These are phyloP conservation scores for Didymella exigua DNA, from an alignment of 2,329 filamentous ascomycete species.

Conservation along the genomic window DNA sequence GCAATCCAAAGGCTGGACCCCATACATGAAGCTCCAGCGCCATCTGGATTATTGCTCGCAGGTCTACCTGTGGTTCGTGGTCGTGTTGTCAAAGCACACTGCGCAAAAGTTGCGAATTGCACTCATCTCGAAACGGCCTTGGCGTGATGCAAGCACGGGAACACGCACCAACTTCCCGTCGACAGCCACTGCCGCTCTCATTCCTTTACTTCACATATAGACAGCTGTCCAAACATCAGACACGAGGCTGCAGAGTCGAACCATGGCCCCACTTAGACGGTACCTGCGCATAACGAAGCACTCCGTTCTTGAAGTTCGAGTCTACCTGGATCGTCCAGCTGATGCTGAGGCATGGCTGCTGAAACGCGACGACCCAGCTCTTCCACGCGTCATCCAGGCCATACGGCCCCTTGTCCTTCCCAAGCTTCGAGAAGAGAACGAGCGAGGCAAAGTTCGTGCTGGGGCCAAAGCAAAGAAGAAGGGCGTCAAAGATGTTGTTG, in stretches of 20 bases:
- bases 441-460: constrained; percentile 67
- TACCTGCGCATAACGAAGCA: constrained; percentile 92
- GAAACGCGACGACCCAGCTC: constrained; percentile 73
- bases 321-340: constrained; percentile 91
- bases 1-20: constrained; percentile 85
- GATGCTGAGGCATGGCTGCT: constrained; percentile 84
- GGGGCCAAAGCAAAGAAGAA: constrained; percentile 67
- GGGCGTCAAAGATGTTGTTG: constrained; percentile 87
- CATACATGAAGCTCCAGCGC: constrained; percentile 83
- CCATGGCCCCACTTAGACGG: constrained; percentile 84
- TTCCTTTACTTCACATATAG: not conserved
- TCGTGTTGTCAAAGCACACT: not conserved
- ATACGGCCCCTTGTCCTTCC: constrained; percentile 86
- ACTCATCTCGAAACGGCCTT: constrained; percentile 7
- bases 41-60: constrained; percentile 43
- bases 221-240: constrained; percentile 8
- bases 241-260: not conserved
- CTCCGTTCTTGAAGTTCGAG: constrained; percentile 94
- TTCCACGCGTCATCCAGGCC: constrained; percentile 82
- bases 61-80: not conserved
- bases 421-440: constrained; percentile 86
- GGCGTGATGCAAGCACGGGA: constrained; percentile 29
- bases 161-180: constrained; percentile 21
- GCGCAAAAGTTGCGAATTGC: not conserved
- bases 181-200: not conserved